Conservation (phyloP, 176 grass and related monocot species). For the Saccharum spontaneum region DNA sequence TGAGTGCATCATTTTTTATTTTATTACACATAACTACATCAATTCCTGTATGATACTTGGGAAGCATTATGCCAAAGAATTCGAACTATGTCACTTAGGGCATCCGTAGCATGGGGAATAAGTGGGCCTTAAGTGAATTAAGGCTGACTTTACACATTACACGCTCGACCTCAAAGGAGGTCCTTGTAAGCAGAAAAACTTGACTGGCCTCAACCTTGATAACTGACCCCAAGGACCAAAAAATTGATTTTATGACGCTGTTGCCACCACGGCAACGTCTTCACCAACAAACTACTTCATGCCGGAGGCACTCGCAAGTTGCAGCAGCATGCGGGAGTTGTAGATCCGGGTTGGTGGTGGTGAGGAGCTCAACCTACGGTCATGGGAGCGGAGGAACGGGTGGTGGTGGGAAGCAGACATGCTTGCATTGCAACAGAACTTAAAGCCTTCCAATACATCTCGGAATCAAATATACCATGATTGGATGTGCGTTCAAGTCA, state of each 20-base stretch:
- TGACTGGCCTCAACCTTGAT: not conserved
- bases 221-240: not conserved
- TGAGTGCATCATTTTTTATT: not conserved
- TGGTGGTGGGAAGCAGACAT: too few species aligned
- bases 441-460: too few species aligned
- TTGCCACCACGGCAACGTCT: not conserved
- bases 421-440: too few species aligned
- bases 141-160: not conserved
- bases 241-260: too few species aligned
- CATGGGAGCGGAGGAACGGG: too few species aligned
- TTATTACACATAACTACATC: not conserved
- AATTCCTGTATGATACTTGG: not conserved
- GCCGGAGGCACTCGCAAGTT: not conserved
- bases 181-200: not conserved
- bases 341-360: not conserved
- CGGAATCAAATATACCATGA: too few species aligned
- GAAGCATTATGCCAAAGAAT: not conserved
- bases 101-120: not conserved
- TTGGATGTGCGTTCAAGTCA: too few species aligned
- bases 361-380: too few species aligned
- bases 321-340: not conserved
- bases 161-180: not conserved
- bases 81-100: not conserved
- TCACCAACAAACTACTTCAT: not conserved
- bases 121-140: not conserved